Conservation (phyloP, 1,284 basidiomycete genomes). For the Clitocybe nebularis region DNA sequence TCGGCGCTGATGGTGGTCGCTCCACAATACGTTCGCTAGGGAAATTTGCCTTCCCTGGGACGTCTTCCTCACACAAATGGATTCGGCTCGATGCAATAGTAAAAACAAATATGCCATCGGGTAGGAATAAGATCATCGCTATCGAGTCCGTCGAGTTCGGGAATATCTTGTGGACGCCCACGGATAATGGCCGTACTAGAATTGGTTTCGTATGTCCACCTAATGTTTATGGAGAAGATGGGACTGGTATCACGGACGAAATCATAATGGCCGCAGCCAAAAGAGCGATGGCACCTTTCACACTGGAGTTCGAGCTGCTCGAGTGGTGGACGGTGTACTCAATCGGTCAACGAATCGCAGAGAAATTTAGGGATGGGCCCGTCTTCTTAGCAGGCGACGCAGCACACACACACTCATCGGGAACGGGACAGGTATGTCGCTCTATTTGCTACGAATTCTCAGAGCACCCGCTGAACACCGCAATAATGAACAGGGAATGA, state of each 20-base stretch:
- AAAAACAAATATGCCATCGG: neutral
- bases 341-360: neutral
- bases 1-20: neutral
- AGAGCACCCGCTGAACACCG: too few relatives aligned
- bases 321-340: neutral
- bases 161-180: neutral
- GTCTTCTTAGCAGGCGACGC: neutral
- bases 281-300: neutral
- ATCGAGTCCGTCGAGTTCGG: neutral
- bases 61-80: neutral
- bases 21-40: neutral
- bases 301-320: neutral
- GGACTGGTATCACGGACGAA: neutral
- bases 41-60: neutral
- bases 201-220: neutral
- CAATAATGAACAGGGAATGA: slow-evolving; percentile 2
- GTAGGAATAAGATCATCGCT: neutral
- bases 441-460: too few relatives aligned
- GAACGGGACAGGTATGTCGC: neutral
- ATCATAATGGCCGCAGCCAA: neutral
- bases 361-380: neutral
- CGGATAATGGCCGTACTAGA: neutral
- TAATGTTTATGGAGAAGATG: neutral
- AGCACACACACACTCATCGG: neutral
- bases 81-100: neutral